Base-by-base conservation (phyloP, 495 filamentous ascomycete genomes). In the Thozetella sp. region DNA sequence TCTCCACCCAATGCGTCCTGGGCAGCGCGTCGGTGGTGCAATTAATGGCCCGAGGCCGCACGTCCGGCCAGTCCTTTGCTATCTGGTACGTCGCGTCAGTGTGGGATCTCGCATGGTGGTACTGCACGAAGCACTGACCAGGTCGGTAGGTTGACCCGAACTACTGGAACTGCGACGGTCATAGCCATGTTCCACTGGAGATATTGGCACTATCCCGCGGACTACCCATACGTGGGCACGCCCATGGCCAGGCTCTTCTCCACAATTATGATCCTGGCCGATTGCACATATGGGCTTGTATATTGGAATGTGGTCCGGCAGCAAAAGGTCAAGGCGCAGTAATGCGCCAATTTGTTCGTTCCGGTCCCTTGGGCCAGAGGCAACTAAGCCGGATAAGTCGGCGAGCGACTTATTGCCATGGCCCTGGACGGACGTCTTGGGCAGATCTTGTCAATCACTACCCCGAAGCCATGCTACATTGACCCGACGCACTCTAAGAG, bases 181-280 rank as follows among this genome's bases (percentile, higher is more conserved):
- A 24, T 37, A 3, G 6, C 43, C 54, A 10, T 45, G 2, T 55
- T 55, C 22, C 12, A 4, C 2, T 55, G 54, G 54, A 17, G 54
- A 25, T 43, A 55, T 25, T 55, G 26, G 27, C 26, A 37, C 54
- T 55, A 55, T 27, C 54, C 54, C 25, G 13, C 10, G 3, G 34
- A 45, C 54, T 55, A 45, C 19, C 54, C 54, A 20, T 20, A 22
- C n/a, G 54, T 55, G 25, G 54, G n/a, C 4, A 40, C 54, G 30
- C 54, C 54, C 4, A 22, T 55, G 54, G 34, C 19, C 11, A 23
- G 34, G 3, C 43, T 55, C 23, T 15, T 55, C 27, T 22, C 22
- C 10, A 10, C 34, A 19, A 22, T 30, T 2, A 15, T 17, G n/a
- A 15, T 22, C 19, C 30, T 55, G 54, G 54, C 54, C 6, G 54